Base-by-base conservation (phyloP, 768 basidiomycete species). In the Clitopilus hobsonii region DNA sequence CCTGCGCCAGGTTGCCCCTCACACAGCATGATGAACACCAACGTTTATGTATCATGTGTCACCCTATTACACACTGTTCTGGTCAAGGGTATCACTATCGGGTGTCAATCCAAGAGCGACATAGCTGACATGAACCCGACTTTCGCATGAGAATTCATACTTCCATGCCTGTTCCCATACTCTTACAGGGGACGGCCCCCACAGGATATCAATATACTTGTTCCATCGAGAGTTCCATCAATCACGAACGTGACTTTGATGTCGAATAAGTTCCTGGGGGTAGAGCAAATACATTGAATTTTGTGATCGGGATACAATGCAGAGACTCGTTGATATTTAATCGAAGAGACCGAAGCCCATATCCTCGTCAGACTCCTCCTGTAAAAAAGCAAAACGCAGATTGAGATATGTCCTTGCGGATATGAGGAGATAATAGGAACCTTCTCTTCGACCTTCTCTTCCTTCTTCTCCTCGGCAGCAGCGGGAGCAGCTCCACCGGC, bases 331-430 rank as follows among this genome's bases (percentile, higher is more conserved):
- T 54, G 13, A 52, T 41, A 41, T 59, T 62, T 86, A 97, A 80
- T 97, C 94, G 81, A 97, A 97, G 60, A 97, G 83, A 78, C 94
- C 94, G 75, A 98, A 98, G 80, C 94, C 94, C 94, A 97, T 97
- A 77, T 97, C 95, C 65, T 97, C 95, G 81, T 96, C 94, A 54
- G 90, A 92, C 71, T 95, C 92, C 76, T 92, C 89, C 88, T 93
- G 69, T 54, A 58, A 30, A 49, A 18, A 38, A 14, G 6, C 41
- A 59, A 16, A 11, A 20, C 5, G 30, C 13, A 27, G 38, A 7
- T 7, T 54, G 23, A 36, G 36, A 8, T 2, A 24, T 28, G 18
- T 57, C 24, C 25, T 55, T 60, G 38, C 57, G 52, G 28, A 18
- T 22, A 0, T 52, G 18, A 14, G 27, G 78, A 56, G 47, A 51